phyloP scores from a whole-genome alignment of 2,329 filamentous ascomycete species.

The Karstenula rhodostoma region DNA sequence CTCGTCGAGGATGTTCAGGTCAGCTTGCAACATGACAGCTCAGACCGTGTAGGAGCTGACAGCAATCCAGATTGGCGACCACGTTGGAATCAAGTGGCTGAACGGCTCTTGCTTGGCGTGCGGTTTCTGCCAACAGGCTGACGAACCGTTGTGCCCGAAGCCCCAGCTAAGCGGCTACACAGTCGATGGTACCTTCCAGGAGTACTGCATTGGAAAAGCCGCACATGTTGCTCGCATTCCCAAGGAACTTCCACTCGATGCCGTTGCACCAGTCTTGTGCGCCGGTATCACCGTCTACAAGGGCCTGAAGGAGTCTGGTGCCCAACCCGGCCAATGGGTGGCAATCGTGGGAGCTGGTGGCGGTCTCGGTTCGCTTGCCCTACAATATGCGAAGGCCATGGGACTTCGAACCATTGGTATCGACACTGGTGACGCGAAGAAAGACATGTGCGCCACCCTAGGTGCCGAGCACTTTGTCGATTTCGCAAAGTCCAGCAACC shows the following conservation, averaged over 20 bases:
- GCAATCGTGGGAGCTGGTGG: conserved; percentile 89
- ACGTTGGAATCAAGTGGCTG: conserved; percentile 90
- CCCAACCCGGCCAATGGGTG: conserved; percentile 76
- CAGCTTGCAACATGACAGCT: neutral
- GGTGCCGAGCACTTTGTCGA: conserved; percentile 81
- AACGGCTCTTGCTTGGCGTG: conserved; percentile 87
- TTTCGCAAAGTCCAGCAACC: conserved; percentile 76
- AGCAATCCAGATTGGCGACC: conserved; percentile 70
- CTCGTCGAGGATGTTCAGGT: conserved; percentile 76
- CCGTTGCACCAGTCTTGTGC: conserved; percentile 81
- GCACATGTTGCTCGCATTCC: conserved; percentile 84
- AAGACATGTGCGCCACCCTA: conserved; percentile 69
- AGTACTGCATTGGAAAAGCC: conserved; percentile 89
- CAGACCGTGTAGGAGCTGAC: neutral
- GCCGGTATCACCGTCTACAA: conserved; percentile 91
- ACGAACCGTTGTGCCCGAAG: conserved; percentile 83
- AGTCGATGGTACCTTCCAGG: conserved; percentile 91
- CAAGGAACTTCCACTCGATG: conserved; percentile 77
- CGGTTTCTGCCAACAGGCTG: conserved; percentile 79
- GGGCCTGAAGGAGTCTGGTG: conserved; percentile 84
- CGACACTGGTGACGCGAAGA: conserved; percentile 84
- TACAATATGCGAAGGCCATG: conserved; percentile 93
- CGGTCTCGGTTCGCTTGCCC: conserved; percentile 79
- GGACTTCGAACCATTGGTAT: conserved; percentile 82
- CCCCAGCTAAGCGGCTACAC: conserved; percentile 87